phyloP scores from a whole-genome alignment of 306 rosid species.

The Arachis stenosperma region DNA sequence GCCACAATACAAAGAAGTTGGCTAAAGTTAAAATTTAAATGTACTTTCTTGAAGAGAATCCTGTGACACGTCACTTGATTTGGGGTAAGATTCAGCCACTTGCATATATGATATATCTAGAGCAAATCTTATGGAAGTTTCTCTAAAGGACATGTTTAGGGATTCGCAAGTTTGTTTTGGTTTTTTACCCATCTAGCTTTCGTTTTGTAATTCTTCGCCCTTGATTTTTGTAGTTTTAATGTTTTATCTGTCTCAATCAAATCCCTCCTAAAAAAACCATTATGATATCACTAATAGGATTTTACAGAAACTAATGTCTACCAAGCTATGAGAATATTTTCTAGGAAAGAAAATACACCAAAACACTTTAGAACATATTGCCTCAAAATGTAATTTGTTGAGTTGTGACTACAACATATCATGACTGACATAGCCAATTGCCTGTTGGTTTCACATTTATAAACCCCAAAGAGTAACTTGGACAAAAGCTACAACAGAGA shows the following conservation, averaged over 20 bases:
- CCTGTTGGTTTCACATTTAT: too few species aligned
- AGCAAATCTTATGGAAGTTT: background rate
- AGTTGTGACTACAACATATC: slow-evolving; percentile 1
- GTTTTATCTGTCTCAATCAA: too few species aligned
- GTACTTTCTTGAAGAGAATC: background rate
- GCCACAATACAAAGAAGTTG: too few species aligned
- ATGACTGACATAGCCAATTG: background rate
- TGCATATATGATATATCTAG: too few species aligned
- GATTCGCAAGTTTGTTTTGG: background rate
- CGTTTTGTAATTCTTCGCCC: too few species aligned
- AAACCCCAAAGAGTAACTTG: too few species aligned
- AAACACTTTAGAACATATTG: background rate
- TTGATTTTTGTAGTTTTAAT: too few species aligned
- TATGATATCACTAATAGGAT: background rate
- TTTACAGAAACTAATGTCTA: background rate
- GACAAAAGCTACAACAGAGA: too few species aligned
- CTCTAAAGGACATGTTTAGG: background rate
- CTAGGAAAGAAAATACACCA: background rate
- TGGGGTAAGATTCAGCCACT: background rate
- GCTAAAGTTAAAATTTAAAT: too few species aligned
- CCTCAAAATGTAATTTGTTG: background rate
- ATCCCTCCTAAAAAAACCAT: background rate
- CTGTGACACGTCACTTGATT: background rate
- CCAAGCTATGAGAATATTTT: background rate
- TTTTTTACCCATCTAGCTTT: background rate